Conservation (phyloP, 441 rosid genomes). For the Lepidium campestre region DNA sequence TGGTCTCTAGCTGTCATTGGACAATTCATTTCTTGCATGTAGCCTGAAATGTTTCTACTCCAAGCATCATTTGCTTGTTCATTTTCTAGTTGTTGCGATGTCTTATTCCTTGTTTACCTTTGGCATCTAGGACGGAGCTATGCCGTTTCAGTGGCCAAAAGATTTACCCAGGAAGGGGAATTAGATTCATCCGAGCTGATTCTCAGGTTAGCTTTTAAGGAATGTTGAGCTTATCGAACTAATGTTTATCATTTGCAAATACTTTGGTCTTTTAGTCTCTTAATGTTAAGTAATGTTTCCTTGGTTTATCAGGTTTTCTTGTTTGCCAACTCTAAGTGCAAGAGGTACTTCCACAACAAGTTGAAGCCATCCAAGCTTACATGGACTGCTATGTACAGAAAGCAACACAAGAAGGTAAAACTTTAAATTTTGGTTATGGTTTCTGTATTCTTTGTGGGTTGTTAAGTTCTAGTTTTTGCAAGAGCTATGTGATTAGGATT, state of each 20-base stretch:
- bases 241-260: not conserved
- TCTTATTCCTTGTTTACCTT: not conserved
- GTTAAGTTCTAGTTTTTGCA: not conserved
- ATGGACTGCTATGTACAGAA: slow-evolving; percentile 79
- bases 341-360: slow-evolving; percentile 66
- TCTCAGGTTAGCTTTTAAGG: slow-evolving; percentile 48
- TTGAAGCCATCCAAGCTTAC: slow-evolving; percentile 78
- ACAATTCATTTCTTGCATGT: not conserved
- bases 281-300: not conserved
- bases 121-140: slow-evolving; percentile 60
- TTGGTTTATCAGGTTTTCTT: slow-evolving; percentile 21
- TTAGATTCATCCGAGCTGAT: slow-evolving; percentile 73
- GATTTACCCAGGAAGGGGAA: slow-evolving; percentile 86
- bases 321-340: slow-evolving; percentile 55
- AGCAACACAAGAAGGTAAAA: slow-evolving; percentile 71
- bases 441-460: not conserved
- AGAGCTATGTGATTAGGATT: not conserved
- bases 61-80: not conserved
- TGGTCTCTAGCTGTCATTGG: not conserved
- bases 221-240: not conserved
- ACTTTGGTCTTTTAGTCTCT: not conserved
- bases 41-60: not conserved
- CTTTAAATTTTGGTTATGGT: not conserved
- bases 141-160: slow-evolving; percentile 85
- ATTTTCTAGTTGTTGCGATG: not conserved